Percentiles rank a stretch among this genome's conserved stretches.
Conservation (phyloP, 805 yeast genomes). For the Ogataea henricii region DNA sequence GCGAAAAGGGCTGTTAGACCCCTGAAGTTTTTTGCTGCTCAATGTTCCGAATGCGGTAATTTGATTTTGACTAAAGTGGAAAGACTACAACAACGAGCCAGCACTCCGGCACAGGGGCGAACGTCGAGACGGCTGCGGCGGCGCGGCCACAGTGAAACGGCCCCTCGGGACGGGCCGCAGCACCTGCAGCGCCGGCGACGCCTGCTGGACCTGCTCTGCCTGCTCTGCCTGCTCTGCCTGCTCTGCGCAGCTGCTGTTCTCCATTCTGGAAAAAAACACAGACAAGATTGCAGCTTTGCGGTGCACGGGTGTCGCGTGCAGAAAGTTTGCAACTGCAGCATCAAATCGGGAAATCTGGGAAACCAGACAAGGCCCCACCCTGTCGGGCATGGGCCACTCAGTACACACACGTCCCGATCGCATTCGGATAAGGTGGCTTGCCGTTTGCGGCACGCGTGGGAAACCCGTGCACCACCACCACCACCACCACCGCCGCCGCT, state of each 20-base stretch:
- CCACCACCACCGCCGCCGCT: too few relatives aligned
- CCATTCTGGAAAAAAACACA: too few relatives aligned
- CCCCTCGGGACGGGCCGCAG: too few relatives aligned
- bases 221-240: too few relatives aligned
- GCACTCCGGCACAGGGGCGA: neutral
- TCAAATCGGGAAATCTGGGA: neutral
- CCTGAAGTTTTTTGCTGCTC: slow-evolving; percentile 3
- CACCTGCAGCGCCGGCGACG: too few relatives aligned
- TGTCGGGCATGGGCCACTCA: too few relatives aligned
- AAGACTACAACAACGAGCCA: slow-evolving; percentile 4
- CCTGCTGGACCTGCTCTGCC: too few relatives aligned
- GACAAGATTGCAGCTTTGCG: too few relatives aligned
- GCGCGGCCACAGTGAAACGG: neutral
- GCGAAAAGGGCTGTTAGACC: neutral
- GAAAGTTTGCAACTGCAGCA: neutral
- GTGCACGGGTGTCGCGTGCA: neutral
- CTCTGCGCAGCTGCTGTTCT: too few relatives aligned
- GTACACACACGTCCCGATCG: too few relatives aligned
- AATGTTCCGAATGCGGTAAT: slow-evolving; percentile 20
- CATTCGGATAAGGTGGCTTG: too few relatives aligned
- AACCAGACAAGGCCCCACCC: neutral
- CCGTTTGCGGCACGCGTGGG: neutral
- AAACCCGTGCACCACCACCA: slow-evolving; percentile 1
- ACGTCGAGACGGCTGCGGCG: neutral
- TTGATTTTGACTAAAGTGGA: slow-evolving; percentile 21